A percentile compares a stretch with the other conserved stretches of the same genome.
These are phyloP conservation scores for Pleurotus sapidus DNA, from an alignment of 768 basidiomycete species.

Conservation along the genomic window DNA sequence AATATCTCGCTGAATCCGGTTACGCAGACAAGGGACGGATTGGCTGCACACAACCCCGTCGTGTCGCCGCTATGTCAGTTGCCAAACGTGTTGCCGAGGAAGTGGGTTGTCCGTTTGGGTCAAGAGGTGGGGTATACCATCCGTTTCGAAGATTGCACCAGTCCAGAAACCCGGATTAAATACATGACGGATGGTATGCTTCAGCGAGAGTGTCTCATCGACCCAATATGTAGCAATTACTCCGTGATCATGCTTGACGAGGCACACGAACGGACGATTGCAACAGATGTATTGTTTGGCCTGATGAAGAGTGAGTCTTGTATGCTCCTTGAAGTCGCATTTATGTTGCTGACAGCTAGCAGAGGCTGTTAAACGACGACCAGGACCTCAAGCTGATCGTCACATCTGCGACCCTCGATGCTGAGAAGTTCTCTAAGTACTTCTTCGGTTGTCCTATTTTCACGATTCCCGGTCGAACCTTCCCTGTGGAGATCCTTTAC, in stretches of 20 bases:
- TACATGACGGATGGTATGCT: conserved; percentile 99
- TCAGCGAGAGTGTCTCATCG: conserved; percentile 93
- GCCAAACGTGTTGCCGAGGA: conserved; percentile 98
- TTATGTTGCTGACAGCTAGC: conserved; percentile 15
- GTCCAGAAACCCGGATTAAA: conserved; percentile 98
- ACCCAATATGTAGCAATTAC: conserved; percentile 90
- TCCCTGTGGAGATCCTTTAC: conserved; percentile 96
- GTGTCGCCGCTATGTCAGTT: conserved; percentile 99
- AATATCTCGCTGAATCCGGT: conserved; percentile 94
- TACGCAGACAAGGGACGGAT: conserved; percentile 89
- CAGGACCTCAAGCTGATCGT: conserved; percentile 98
- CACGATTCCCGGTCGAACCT: conserved; percentile 99
- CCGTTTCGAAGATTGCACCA: conserved; percentile 98
- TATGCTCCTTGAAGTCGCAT: neutral
- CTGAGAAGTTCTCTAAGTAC: conserved; percentile 99
- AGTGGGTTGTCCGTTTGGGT: conserved; percentile 93
- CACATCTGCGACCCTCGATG: conserved; percentile 97
- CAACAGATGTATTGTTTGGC: conserved; percentile 98
- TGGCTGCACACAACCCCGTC: conserved; percentile 97
- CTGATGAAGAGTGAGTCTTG: conserved; percentile 76
- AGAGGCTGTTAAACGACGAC: conserved; percentile 94
- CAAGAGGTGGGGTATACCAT: conserved; percentile 99
- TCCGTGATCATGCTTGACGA: conserved; percentile 98
- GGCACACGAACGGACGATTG: conserved; percentile 96
- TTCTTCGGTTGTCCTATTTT: conserved; percentile 99